Evolutionary conservation across 129 eudicot genomes (phyloP).

Genomic region (Escallonia herrerae): DNA sequence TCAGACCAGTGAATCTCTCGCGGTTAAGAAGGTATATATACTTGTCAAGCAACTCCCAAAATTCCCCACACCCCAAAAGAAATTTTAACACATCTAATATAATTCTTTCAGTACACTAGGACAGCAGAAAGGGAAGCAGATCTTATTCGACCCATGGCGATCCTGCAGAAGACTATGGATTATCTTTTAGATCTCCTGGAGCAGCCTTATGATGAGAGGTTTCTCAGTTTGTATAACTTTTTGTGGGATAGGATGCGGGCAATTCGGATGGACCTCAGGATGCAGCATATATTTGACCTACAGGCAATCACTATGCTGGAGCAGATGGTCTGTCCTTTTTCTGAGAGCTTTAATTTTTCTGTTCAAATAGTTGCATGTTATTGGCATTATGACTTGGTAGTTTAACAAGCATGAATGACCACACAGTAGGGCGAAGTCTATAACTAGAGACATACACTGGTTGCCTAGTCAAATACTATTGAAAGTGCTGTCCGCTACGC

Average conservation of each 20-base stretch:
- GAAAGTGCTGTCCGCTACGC: too few species aligned
- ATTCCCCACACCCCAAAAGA: background rate
- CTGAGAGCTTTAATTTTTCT: background rate
- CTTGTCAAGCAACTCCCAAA: slow-evolving; percentile 4
- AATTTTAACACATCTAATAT: background rate
- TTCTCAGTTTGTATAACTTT: slow-evolving; percentile 87
- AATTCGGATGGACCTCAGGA: slow-evolving; percentile 95
- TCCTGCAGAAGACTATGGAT: slow-evolving; percentile 84
- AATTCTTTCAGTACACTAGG: slow-evolving; percentile 76
- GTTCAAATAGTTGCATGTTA: background rate
- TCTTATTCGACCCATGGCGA: slow-evolving; percentile 81
- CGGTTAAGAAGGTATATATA: slow-evolving; percentile 76
- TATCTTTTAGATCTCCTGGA: slow-evolving; percentile 77
- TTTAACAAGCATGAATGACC: too few species aligned
- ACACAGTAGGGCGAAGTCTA: too few species aligned
- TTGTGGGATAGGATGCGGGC: slow-evolving; percentile 99
- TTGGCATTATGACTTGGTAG: background rate
- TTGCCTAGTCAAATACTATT: too few species aligned
- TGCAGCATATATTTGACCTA: slow-evolving; percentile 85
- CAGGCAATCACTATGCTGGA: slow-evolving; percentile 88
- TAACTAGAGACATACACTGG: too few species aligned
- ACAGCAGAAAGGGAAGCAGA: slow-evolving; percentile 97
- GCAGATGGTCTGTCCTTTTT: slow-evolving; percentile 70
- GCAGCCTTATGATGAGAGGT: slow-evolving; percentile 66
- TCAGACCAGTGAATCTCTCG: slow-evolving; percentile 65